Evolutionary conservation across 2,329 filamentous ascomycete genomes (phyloP).

Genomic region (Arthroderma uncinatum): DNA sequence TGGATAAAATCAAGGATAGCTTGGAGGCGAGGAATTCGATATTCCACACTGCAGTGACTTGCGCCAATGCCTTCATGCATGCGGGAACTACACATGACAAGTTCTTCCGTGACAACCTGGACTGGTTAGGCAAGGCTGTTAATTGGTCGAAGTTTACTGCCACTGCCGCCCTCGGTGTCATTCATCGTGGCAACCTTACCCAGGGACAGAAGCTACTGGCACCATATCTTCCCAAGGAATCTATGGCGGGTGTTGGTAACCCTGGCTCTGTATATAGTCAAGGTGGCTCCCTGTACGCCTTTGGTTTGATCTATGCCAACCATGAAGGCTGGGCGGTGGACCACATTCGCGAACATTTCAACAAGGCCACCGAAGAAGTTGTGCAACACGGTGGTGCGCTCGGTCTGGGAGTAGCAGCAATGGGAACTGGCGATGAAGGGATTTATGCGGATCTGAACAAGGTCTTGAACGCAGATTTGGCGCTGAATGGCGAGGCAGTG

Average conservation of each 20-base stretch:
- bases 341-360: constrained; percentile 39
- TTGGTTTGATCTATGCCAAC: constrained; percentile 93
- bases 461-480: constrained; percentile 85
- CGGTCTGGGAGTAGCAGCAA: constrained; percentile 89
- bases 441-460: constrained; percentile 86
- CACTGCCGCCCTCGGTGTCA: constrained; percentile 88
- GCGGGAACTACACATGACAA: constrained; percentile 96
- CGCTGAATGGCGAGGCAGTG: constrained; percentile 92
- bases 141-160: constrained; percentile 99
- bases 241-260: constrained; percentile 51
- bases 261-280: constrained; percentile 88
- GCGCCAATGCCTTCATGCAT: constrained; percentile 99
- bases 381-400: constrained; percentile 94
- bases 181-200: constrained; percentile 87
- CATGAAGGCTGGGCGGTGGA: constrained; percentile 73
- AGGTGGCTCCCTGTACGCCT: constrained; percentile 87
- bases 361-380: constrained; percentile 54
- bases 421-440: constrained; percentile 84
- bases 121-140: constrained; percentile 95
- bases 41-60: constrained; percentile 93
- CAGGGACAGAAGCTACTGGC: constrained; percentile 89
- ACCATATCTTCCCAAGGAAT: constrained; percentile 75
- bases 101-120: constrained; percentile 95
- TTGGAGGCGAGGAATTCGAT: constrained; percentile 94
- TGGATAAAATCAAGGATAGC: constrained; percentile 94